These are phyloP conservation scores for Letharia columbiana DNA, from an alignment of 495 filamentous ascomycete species.

Conservation along the genomic window DNA sequence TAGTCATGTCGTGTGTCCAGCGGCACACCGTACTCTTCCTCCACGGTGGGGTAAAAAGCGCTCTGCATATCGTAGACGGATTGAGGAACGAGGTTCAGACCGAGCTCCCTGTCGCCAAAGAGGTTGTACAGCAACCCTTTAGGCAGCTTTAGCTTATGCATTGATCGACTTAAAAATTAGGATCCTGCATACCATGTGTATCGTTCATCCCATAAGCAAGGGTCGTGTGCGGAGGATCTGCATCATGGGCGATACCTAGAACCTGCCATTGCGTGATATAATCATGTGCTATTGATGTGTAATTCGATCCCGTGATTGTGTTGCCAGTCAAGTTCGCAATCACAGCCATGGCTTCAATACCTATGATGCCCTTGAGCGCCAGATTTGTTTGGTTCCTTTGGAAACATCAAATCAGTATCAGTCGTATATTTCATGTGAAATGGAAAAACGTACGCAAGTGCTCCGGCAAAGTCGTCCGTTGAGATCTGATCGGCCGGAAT, in stretches of 20 bases:
- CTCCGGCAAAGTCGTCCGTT: conserved; percentile 90
- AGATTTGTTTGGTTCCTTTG: conserved; percentile 76
- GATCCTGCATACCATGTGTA: conserved; percentile 32
- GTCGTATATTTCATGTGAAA: neutral
- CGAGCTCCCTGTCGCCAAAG: conserved; percentile 41
- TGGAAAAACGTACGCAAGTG: conserved; percentile 51
- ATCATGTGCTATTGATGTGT: conserved; percentile 54
- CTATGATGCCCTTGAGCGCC: conserved; percentile 86
- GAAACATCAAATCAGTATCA: neutral
- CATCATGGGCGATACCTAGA: conserved; percentile 61
- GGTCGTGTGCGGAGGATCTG: conserved; percentile 63
- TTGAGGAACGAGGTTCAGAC: conserved; percentile 39
- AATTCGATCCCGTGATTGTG: conserved; percentile 52
- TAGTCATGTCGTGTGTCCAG: conserved; percentile 44
- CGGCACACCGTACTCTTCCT: conserved; percentile 40
- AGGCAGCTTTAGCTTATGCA: neutral
- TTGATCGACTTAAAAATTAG: neutral
- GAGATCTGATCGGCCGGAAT: conserved; percentile 79
- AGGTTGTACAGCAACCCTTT: conserved; percentile 42
- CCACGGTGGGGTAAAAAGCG: conserved; percentile 42
- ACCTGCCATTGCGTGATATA: conserved; percentile 77
- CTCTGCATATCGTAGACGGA: conserved; percentile 49
- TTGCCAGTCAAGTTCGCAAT: conserved; percentile 61
- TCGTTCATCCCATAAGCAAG: conserved; percentile 55
- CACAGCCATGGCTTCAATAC: conserved; percentile 80